Evolutionary conservation across 75 land plant genomes (phyloP), one percentile per base, ranked within the genome.

Genomic region (Larix kaempferi): DNA sequence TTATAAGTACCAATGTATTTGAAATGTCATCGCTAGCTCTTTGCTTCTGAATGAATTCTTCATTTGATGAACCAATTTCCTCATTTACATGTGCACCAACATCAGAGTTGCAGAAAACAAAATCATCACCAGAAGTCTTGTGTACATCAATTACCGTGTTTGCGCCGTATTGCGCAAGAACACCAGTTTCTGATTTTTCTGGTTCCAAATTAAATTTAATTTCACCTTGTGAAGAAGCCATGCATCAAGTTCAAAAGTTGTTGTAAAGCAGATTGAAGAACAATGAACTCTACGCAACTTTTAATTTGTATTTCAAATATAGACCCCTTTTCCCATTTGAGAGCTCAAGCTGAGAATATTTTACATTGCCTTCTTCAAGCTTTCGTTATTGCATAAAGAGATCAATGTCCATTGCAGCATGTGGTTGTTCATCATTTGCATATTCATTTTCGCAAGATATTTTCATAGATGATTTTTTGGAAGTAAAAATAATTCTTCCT

Each of bases 1-100:
- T 86, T 2, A 90, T 21, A 21, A 77, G 60, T 75, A 56, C 21
- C 29, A 59, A 44, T 22, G 59, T 13, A 27, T 65, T 65, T 65
- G 69, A 35, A 15, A 33, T 21, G 17, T 65, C n/a, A 35, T 65
- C 6, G 29, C 19, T 39, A 33, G 6, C 69, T 16, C 44, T 65
- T 17, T 65, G 69, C n/a, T 65, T 65, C 69, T 65, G 41, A 29
- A 15, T 39, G 16, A 39, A 65, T 35, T 65, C 17, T 65, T 65
- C 35, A 27, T 15, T 65, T 35, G 69, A 16, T 4, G 69, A 65
- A 65, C 39, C 69, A 35, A 35, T 15, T 4, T 29, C 35, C 21
- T 5, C 19, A 35, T 65, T 35, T 65, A 11, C 41, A 35, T 39
- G 35, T 65, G 19, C 69, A 25, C 41, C 69, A 64, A 14, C 29